Base-by-base conservation (phyloP, 2,329 filamentous ascomycete genomes). In the Aspergillus sojae region DNA sequence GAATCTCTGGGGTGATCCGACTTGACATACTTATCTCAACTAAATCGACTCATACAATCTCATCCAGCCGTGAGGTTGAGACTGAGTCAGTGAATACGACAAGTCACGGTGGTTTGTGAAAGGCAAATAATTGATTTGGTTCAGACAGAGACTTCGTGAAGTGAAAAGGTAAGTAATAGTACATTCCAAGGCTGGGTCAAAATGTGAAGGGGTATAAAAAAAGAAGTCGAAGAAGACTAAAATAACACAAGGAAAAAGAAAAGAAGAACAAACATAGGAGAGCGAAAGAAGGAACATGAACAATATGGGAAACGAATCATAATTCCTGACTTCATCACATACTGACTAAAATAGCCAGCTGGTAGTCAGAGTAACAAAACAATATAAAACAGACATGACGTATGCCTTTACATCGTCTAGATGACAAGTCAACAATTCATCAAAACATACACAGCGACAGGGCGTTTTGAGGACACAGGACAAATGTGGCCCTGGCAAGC, bases 191-290 rank as follows among this genome's bases (percentile, higher is more conserved):
- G 56, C 41, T 54, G 58, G 36, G 39, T 52, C 56, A 59, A 68
- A 68, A 64, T 60, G 32, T 53, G 58, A 68, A 59, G 65, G 68
- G 67, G 67, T 67, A 70, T 69, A 70, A 66, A 69, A 64, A 64
- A 58, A 62, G 63, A 56, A 61, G 59, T 60, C 57, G 56, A 62
- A 61, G 62, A 59, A 57, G 59, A 57, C 46, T 21, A 60, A 59
- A 52, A 58, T 16, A 23, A 58, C 50, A 65, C 12, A 26, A 48
- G 63, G 60, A 63, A 45, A 55, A 48, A 57, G 58, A 62, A 30
- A 58, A 45, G 55, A 34, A 39, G 36, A 52, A 63, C 48, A 34
- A 55, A 53, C 26, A 62, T 32, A 56, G 60, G 59, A 59, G 63
- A 61, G 41, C 39, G 34, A 58, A 39, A 16, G 52, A 54, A 55